Evolutionary conservation across 2,329 filamentous ascomycete species (phyloP).

Genomic region (Chaetomium sp.): DNA sequence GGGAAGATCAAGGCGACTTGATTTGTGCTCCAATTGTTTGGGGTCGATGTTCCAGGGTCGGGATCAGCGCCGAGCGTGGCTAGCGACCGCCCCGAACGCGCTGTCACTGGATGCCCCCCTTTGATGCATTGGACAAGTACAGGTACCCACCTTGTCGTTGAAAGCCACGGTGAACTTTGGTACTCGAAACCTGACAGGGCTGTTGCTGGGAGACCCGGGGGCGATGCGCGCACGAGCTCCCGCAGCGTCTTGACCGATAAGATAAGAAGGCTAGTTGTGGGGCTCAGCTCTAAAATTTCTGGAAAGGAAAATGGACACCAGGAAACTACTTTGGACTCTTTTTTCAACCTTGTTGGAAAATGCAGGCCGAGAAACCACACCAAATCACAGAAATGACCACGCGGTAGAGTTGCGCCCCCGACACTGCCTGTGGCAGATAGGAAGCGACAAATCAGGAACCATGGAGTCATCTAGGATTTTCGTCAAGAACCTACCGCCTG

Average conservation of each 20-base stretch:
- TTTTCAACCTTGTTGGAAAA: background rate
- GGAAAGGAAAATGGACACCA: constrained; percentile 1
- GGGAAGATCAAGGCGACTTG: background rate
- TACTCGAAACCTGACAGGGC: background rate
- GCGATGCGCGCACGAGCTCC: no score
- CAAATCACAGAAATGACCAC: constrained; percentile 16
- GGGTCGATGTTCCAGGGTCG: background rate
- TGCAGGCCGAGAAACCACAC: background rate
- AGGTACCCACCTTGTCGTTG: no score
- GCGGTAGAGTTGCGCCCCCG: constrained; percentile 16
- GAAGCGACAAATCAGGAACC: constrained; percentile 8
- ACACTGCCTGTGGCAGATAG: constrained; percentile 18
- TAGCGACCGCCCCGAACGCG: no score
- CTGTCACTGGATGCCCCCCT: no score
- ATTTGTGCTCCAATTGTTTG: background rate
- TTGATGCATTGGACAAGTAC: no score
- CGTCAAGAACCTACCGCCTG: constrained; percentile 78
- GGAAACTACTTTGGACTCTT: background rate
- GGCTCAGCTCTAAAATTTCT: constrained; percentile 14
- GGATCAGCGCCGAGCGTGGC: constrained; percentile 1
- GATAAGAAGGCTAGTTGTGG: constrained; percentile 12
- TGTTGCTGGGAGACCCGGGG: background rate
- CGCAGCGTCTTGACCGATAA: constrained; percentile 13
- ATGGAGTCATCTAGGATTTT: constrained; percentile 64
- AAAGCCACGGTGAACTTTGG: background rate